These are phyloP conservation scores for Cynanchum wilfordii DNA, from an alignment of 257 asterid species.

Conservation along the genomic window DNA sequence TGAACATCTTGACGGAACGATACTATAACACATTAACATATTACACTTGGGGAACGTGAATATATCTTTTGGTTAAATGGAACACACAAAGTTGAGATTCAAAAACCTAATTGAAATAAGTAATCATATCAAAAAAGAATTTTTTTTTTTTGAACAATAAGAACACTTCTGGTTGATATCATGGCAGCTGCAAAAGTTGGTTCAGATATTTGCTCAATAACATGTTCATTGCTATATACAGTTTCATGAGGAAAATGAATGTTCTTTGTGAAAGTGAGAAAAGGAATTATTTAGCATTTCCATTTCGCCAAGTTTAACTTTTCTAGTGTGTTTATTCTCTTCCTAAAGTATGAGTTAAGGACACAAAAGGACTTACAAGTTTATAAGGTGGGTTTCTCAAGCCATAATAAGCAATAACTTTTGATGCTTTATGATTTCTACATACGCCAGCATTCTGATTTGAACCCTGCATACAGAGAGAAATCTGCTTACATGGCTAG, in stretches of 20 bases:
- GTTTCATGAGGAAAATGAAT: neutral
- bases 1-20: neutral
- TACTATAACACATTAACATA: neutral
- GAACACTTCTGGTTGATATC: neutral
- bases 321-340: neutral
- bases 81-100: neutral
- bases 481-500: neutral
- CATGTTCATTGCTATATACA: neutral
- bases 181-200: neutral
- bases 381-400: conserved; percentile 69
- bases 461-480: conserved; percentile 43
- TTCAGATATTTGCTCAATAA: neutral
- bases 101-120: neutral
- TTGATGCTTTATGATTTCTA: conserved; percentile 24
- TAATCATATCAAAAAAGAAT: neutral
- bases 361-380: conserved; percentile 46
- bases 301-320: neutral
- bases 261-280: neutral
- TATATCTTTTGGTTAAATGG: neutral
- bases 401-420: conserved; percentile 67
- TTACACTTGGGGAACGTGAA: neutral
- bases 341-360: neutral
- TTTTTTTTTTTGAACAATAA: neutral
- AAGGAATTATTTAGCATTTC: neutral
- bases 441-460: conserved; percentile 24